A percentile compares a stretch with the other conserved stretches of the same genome.
Evolutionary conservation across 371 early-diverging fungal genomes (phyloP).

Genomic region (Apophysomyces ossiformis): DNA sequence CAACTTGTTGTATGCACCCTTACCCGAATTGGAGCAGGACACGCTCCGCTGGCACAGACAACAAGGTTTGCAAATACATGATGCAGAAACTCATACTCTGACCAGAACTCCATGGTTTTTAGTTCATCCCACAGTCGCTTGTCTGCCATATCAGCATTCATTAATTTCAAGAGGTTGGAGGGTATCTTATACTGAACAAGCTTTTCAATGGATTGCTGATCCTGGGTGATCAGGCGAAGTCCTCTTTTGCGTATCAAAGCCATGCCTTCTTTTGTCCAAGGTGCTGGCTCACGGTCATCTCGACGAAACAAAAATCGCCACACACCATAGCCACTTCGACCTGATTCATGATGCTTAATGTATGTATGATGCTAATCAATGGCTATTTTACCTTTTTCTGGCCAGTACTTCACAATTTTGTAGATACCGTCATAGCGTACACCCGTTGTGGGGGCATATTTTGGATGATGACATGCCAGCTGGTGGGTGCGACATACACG

Average conservation of each 20-base stretch:
- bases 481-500: conserved; percentile 60
- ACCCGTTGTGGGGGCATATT: conserved; percentile 48
- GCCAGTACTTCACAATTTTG: conserved; percentile 69
- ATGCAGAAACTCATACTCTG: conserved; percentile 46
- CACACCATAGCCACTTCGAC: conserved; percentile 28
- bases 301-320: conserved; percentile 65
- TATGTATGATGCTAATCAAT: background rate
- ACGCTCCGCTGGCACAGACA: conserved; percentile 31
- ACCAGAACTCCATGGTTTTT: conserved; percentile 27
- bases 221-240: conserved; percentile 19
- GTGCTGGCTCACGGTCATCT: conserved; percentile 66
- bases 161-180: conserved; percentile 24
- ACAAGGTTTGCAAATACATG: conserved; percentile 34
- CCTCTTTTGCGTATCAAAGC: conserved; percentile 40
- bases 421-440: conserved; percentile 73
- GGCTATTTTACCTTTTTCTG: conserved; percentile 41
- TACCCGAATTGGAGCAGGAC: conserved; percentile 37
- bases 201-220: conserved; percentile 12
- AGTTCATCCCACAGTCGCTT: conserved; percentile 49
- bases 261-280: conserved; percentile 56
- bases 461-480: conserved; percentile 42
- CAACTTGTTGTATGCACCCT: conserved; percentile 19
- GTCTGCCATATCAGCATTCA: conserved; percentile 41
- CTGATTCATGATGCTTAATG: conserved; percentile 7
- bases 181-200: conserved; percentile 28